Conservation (phyloP, 2,329 filamentous ascomycete genomes). For the Phialocephala subalpina region DNA sequence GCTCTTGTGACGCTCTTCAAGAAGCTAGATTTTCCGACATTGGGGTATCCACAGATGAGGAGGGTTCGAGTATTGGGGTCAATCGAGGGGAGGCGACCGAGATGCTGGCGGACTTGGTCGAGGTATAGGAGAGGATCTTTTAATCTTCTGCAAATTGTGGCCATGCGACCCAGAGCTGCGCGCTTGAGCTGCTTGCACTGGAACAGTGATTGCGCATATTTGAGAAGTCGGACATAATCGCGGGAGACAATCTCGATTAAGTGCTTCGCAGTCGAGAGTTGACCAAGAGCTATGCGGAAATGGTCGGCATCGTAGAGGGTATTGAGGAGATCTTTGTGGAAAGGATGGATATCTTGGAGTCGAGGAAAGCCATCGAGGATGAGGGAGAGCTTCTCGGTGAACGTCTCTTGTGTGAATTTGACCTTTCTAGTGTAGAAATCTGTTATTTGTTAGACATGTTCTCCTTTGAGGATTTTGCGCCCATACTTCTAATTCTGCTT, state of each 20-base stretch:
- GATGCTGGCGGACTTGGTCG: constrained; percentile 95
- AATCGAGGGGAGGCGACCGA: constrained; percentile 97
- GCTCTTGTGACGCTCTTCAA: constrained; percentile 90
- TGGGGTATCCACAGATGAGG: constrained; percentile 96
- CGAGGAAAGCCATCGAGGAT: constrained; percentile 95
- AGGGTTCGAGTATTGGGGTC: constrained; percentile 97
- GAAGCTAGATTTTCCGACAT: constrained; percentile 97
- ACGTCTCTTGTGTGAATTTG: constrained; percentile 98
- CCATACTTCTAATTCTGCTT: constrained; percentile 77
- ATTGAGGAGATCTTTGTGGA: constrained; percentile 87
- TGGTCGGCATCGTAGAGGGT: constrained; percentile 98
- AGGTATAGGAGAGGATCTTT: constrained; percentile 96
- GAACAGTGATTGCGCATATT: constrained; percentile 96
- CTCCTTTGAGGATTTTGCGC: constrained; percentile 16
- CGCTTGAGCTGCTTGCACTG: constrained; percentile 99
- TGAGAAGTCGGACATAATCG: constrained; percentile 94
- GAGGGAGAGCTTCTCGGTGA: constrained; percentile 88
- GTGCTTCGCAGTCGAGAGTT: constrained; percentile 94
- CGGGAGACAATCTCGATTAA: constrained; percentile 95
- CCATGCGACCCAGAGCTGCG: constrained; percentile 96
- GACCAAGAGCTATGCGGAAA: constrained; percentile 95
- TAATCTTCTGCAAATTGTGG: constrained; percentile 91
- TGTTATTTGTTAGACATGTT: constrained; percentile 44
- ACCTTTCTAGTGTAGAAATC: constrained; percentile 97
- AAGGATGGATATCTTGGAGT: constrained; percentile 93